Evolutionary conservation across 1,139 yeast genomes (phyloP).

Genomic region (Candida tropicalis): DNA sequence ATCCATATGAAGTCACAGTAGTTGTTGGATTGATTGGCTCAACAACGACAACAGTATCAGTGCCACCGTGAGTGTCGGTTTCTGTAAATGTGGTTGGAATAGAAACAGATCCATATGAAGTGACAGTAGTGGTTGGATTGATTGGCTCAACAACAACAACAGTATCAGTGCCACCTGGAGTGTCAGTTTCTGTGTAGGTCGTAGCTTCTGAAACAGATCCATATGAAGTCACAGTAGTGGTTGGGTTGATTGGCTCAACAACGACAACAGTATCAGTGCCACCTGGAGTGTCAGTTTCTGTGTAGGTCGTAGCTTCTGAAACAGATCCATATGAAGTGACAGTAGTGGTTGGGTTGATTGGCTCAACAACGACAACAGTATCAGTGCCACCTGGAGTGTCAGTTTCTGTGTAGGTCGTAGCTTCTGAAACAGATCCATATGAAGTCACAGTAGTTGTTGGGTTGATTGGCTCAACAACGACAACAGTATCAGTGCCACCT

Average conservation of each 20-base stretch:
- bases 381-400: slow-evolving; percentile 3
- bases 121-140: slow-evolving; percentile 15
- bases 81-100: slow-evolving; percentile 12
- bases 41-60: slow-evolving; percentile 21
- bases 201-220: not conserved
- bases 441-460: slow-evolving; percentile 17
- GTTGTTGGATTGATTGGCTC: slow-evolving; percentile 19
- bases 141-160: slow-evolving; percentile 24
- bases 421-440: slow-evolving; percentile 6
- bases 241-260: slow-evolving; percentile 20
- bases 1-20: slow-evolving; percentile 10
- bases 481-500: slow-evolving; percentile 20
- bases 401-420: slow-evolving; percentile 14
- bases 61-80: slow-evolving; percentile 15
- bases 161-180: slow-evolving; percentile 18
- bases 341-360: slow-evolving; percentile 16
- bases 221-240: slow-evolving; percentile 3
- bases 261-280: slow-evolving; percentile 18
- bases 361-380: slow-evolving; percentile 19
- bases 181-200: not conserved
- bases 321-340: not conserved
- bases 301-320: not conserved
- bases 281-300: slow-evolving; percentile 8
- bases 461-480: slow-evolving; percentile 21
- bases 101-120: slow-evolving; percentile 14